phyloP scores from a whole-genome alignment of 805 yeast genomes.

The Saturnispora bothae region DNA sequence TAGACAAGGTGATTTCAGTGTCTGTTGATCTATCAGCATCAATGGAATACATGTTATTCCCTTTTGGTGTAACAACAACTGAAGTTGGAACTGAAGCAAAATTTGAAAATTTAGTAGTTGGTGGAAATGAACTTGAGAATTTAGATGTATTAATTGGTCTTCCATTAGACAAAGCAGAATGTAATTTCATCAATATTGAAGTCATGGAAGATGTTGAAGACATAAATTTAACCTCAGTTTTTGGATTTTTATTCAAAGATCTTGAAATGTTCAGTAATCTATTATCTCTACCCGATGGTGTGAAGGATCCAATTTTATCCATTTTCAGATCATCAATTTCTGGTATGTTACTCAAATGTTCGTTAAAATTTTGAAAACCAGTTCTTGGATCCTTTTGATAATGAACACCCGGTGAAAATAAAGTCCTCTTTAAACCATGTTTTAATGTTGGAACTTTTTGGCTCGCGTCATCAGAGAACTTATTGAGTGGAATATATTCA shows the following conservation, averaged over 20 bases:
- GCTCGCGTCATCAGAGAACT: slow-evolving; percentile 10
- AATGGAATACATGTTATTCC: slow-evolving; percentile 40
- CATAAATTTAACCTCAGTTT: slow-evolving; percentile 32
- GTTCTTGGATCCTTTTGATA: slow-evolving; percentile 71
- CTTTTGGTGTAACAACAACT: slow-evolving; percentile 42
- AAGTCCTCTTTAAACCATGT: slow-evolving; percentile 57
- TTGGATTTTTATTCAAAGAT: slow-evolving; percentile 4
- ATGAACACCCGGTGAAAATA: slow-evolving; percentile 78
- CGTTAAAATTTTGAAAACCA: slow-evolving; percentile 57
- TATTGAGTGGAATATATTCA: slow-evolving; percentile 16
- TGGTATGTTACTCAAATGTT: slow-evolving; percentile 47
- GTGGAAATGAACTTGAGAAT: slow-evolving; percentile 37
- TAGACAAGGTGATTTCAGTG: slow-evolving; percentile 55
- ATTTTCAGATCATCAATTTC: slow-evolving; percentile 59
- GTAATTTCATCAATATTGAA: slow-evolving; percentile 60
- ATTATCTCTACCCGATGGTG: slow-evolving; percentile 59
- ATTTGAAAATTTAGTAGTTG: slow-evolving; percentile 25
- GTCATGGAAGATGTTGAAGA: slow-evolving; percentile 92
- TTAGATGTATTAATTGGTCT: slow-evolving; percentile 40
- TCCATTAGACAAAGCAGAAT: slow-evolving; percentile 53
- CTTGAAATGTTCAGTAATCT: slow-evolving; percentile 39
- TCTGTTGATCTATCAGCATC: slow-evolving; percentile 62
- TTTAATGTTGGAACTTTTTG: slow-evolving; percentile 42
- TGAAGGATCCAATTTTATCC: slow-evolving; percentile 41
- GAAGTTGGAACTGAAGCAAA: slow-evolving; percentile 45